These are phyloP conservation scores for Seiridium unicorne DNA, from an alignment of 2,329 filamentous ascomycete genomes.

Conservation along the genomic window DNA sequence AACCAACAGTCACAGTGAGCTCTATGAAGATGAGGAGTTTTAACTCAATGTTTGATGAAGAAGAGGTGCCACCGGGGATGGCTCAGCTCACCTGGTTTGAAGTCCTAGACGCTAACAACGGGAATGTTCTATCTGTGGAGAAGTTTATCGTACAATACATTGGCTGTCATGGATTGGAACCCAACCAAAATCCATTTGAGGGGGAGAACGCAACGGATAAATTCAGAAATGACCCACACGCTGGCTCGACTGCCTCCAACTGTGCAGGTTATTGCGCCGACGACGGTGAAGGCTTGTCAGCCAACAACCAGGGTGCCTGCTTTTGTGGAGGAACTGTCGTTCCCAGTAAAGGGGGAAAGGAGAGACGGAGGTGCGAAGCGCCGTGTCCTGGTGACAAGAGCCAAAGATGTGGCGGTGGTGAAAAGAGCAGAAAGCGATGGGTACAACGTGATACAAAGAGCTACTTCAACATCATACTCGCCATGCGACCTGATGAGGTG, in stretches of 20 bases:
- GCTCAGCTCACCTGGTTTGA: not conserved
- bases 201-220: not conserved
- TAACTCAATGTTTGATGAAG: not conserved
- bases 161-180: not conserved
- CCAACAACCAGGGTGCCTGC: slow-evolving; percentile 3
- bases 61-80: not conserved
- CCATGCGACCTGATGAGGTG: not conserved
- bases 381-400: not conserved
- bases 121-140: not conserved
- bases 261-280: not conserved
- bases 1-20: not conserved
- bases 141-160: not conserved
- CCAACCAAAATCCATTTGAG: not conserved
- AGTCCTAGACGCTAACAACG: not conserved
- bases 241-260: not conserved
- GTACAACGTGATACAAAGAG: not conserved
- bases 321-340: not conserved
- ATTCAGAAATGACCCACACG: not conserved
- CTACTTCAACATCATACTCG: not conserved
- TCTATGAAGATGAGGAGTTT: not conserved
- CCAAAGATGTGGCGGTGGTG: slow-evolving; percentile 3
- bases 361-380: not conserved
- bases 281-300: not conserved
- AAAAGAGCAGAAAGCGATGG: not conserved
- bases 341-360: not conserved